Evolutionary conservation across 2,329 filamentous ascomycete genomes (phyloP).

Genomic region (Clarireedia homoeocarpa): DNA sequence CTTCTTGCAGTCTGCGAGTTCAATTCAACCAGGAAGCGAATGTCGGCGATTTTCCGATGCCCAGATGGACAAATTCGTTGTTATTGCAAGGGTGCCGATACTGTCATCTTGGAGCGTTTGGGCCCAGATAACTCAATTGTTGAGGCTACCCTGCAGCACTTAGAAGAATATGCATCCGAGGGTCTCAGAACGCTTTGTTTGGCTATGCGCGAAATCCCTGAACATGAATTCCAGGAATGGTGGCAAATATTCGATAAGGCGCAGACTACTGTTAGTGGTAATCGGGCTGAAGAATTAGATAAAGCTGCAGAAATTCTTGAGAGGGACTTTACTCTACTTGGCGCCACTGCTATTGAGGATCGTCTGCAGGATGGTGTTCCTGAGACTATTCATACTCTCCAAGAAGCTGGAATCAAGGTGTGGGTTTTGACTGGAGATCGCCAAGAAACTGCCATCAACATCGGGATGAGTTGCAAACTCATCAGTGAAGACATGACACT

Average conservation of each 20-base stretch:
- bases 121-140: slow-evolving; percentile 77
- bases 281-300: slow-evolving; percentile 88
- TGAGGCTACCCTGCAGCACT: slow-evolving; percentile 81
- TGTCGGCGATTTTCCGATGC: slow-evolving; percentile 96
- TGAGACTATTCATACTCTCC: slow-evolving; percentile 94
- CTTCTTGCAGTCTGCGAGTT: slow-evolving; percentile 97
- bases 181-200: slow-evolving; percentile 91
- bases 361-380: slow-evolving; percentile 94
- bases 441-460: slow-evolving; percentile 98
- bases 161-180: slow-evolving; percentile 98
- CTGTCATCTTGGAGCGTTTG: slow-evolving; percentile 89
- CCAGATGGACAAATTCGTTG: slow-evolving; percentile 90
- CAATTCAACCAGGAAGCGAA: slow-evolving; percentile 93
- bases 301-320: slow-evolving; percentile 96
- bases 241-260: slow-evolving; percentile 78
- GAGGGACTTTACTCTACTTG: slow-evolving; percentile 81
- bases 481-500: slow-evolving; percentile 99
- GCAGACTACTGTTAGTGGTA: slow-evolving; percentile 82
- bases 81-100: slow-evolving; percentile 96
- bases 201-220: slow-evolving; percentile 86
- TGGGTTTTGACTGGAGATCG: slow-evolving; percentile 97
- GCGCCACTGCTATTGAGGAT: slow-evolving; percentile 96
- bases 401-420: slow-evolving; percentile 95
- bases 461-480: slow-evolving; percentile 98
- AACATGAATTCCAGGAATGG: slow-evolving; percentile 87